These are phyloP conservation scores for Carpinus fangiana DNA, from an alignment of 306 rosid species.

Conservation along the genomic window DNA sequence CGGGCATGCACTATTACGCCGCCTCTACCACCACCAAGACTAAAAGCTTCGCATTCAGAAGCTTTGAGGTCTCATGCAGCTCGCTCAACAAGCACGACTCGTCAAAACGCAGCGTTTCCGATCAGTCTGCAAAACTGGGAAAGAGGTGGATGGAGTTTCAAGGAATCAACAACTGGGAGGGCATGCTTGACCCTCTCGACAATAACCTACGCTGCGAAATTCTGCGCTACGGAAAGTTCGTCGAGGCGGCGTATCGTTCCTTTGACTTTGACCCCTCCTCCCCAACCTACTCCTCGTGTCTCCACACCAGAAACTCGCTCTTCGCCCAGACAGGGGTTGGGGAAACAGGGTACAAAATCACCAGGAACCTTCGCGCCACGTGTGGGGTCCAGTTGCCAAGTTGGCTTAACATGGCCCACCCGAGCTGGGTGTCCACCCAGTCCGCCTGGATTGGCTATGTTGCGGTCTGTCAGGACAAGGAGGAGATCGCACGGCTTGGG, in stretches of 20 bases:
- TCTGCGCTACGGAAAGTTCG: background rate
- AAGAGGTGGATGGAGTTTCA: slow-evolving; percentile 11
- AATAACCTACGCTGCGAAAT: slow-evolving; percentile 1
- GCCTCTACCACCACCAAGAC: background rate
- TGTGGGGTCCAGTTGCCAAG: slow-evolving; percentile 6
- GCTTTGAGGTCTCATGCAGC: background rate
- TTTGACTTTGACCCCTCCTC: slow-evolving; percentile 2
- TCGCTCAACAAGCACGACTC: slow-evolving; percentile 5
- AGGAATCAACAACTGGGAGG: slow-evolving; percentile 6
- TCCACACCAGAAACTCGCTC: background rate
- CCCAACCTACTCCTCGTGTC: background rate
- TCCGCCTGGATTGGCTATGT: slow-evolving; percentile 10
- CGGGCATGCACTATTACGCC: background rate
- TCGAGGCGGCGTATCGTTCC: slow-evolving; percentile 1
- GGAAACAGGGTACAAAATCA: slow-evolving; percentile 3
- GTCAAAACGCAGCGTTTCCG: background rate
- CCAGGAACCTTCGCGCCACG: background rate
- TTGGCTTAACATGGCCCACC: background rate
- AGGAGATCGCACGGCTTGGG: background rate
- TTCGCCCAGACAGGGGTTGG: background rate
- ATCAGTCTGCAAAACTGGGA: background rate
- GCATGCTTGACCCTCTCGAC: slow-evolving; percentile 7
- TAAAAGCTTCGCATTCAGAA: background rate
- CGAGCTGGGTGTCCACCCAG: background rate
- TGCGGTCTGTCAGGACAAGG: slow-evolving; percentile 3